phyloP scores from a whole-genome alignment of 164 flowering plant genomes.

The Piper longum region DNA sequence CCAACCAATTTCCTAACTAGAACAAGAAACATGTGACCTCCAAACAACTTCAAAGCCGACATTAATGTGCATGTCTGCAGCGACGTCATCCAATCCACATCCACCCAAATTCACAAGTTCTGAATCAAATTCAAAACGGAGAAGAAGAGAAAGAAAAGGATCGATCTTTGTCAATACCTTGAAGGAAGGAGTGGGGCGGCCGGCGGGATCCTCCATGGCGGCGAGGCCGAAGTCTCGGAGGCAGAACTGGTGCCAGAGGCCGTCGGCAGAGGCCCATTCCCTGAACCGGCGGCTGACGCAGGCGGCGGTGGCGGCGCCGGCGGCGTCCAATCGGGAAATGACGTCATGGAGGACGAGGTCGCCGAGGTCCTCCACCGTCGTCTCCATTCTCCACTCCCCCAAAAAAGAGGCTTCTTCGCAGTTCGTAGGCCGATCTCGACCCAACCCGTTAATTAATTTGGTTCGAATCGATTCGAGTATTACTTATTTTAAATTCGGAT shows the following conservation, averaged over 20 bases:
- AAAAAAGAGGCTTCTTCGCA: too few species aligned
- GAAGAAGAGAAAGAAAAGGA: background rate
- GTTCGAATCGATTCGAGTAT: too few species aligned
- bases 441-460: too few species aligned
- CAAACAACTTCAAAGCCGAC: too few species aligned
- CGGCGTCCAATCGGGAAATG: conserved; percentile 32
- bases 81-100: too few species aligned
- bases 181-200: conserved; percentile 57
- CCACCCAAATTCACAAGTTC: too few species aligned
- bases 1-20: too few species aligned
- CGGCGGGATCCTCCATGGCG: conserved; percentile 42
- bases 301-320: conserved; percentile 26
- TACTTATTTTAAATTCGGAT: too few species aligned
- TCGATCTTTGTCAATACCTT: conserved; percentile 25
- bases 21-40: too few species aligned
- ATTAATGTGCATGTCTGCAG: too few species aligned
- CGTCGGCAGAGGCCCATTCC: conserved; percentile 48
- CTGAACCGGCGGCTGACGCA: conserved; percentile 37
- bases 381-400: background rate
- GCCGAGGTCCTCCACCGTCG: conserved; percentile 38
- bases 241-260: conserved; percentile 54
- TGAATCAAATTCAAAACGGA: too few species aligned
- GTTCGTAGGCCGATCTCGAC: too few species aligned
- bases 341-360: conserved; percentile 40
- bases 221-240: conserved; percentile 38